These are phyloP conservation scores for Gaultheria prostrata DNA, from an alignment of 148 eudicot genomes.

Conservation along the genomic window DNA sequence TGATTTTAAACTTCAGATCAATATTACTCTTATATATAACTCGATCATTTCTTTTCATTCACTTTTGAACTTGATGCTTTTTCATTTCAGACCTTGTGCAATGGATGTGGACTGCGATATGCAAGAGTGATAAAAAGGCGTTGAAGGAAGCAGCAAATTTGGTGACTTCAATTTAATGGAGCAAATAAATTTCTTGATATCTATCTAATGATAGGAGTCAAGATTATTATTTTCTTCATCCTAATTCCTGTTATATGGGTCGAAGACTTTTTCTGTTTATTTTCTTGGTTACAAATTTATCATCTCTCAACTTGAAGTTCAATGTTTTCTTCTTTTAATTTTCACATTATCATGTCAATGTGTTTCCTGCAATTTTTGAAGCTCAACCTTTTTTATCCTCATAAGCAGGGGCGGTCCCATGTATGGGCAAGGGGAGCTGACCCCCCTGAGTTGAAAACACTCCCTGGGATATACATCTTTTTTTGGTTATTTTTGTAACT, in stretches of 20 bases:
- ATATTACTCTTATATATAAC: not conserved
- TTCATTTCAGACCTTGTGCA: not conserved
- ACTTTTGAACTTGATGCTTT: not conserved
- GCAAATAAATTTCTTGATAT: not conserved
- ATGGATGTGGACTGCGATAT: constrained; percentile 11
- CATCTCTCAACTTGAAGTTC: not conserved
- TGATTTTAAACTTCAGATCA: too few relatives aligned
- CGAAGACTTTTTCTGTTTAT: not conserved
- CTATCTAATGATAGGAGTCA: not conserved
- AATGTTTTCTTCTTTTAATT: not conserved
- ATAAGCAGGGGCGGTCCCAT: too few relatives aligned
- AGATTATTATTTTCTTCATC: not conserved
- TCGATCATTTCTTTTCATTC: not conserved
- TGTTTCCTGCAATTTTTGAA: not conserved
- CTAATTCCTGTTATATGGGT: not conserved
- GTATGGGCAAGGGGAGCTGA: too few relatives aligned
- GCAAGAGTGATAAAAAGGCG: not conserved
- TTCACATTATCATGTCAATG: not conserved
- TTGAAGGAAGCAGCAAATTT: not conserved
- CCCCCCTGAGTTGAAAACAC: too few relatives aligned
- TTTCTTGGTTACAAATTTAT: not conserved
- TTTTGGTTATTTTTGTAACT: too few relatives aligned
- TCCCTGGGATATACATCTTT: too few relatives aligned
- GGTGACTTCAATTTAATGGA: not conserved
- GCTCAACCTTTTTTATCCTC: not conserved